Percentiles rank a stretch among this genome's conserved stretches.
Conservation (phyloP, 2,329 filamentous ascomycete genomes). For the Diaporthe sp. region DNA sequence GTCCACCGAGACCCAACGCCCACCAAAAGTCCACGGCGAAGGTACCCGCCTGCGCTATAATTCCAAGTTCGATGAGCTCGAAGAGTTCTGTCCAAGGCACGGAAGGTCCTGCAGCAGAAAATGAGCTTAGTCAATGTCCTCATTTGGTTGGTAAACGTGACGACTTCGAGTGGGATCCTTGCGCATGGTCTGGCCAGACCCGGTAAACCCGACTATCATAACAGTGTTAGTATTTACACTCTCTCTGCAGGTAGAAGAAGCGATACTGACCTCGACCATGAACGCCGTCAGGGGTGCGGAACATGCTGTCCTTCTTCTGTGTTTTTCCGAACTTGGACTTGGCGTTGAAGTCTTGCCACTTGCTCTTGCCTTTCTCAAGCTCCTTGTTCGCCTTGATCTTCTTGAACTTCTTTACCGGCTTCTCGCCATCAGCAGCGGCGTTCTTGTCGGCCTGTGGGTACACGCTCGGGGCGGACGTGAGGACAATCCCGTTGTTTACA, state of each 20-base stretch:
- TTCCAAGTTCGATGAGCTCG: neutral
- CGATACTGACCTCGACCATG: slow-evolving; percentile 81
- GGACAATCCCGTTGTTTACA: slow-evolving; percentile 62
- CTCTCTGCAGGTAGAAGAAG: neutral
- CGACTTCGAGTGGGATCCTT: slow-evolving; percentile 88
- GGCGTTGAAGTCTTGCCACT: slow-evolving; percentile 93
- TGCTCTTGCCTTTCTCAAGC: slow-evolving; percentile 89
- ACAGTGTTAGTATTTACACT: slow-evolving; percentile 48
- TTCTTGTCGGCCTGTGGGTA: slow-evolving; percentile 74
- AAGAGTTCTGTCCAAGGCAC: slow-evolving; percentile 31
- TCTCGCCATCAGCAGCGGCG: slow-evolving; percentile 75
- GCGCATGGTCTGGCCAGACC: slow-evolving; percentile 95
- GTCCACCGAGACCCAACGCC: slow-evolving; percentile 43
- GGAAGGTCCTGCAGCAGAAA: slow-evolving; percentile 46
- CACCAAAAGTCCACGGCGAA: slow-evolving; percentile 23
- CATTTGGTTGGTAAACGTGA: slow-evolving; percentile 86
- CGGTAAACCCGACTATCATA: slow-evolving; percentile 88
- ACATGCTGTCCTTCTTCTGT: slow-evolving; percentile 95
- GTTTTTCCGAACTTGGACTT: slow-evolving; percentile 80
- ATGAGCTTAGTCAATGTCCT: slow-evolving; percentile 76
- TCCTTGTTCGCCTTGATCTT: slow-evolving; percentile 93
- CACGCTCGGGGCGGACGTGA: slow-evolving; percentile 69
- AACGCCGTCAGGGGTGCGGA: slow-evolving; percentile 89
- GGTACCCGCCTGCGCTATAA: slow-evolving; percentile 13
- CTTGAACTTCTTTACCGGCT: slow-evolving; percentile 85